Percentiles rank a stretch among this genome's conserved stretches.
Evolutionary conservation across 371 early-diverging fungal genomes (phyloP).

Genomic region (Haplosporangium sp.): DNA sequence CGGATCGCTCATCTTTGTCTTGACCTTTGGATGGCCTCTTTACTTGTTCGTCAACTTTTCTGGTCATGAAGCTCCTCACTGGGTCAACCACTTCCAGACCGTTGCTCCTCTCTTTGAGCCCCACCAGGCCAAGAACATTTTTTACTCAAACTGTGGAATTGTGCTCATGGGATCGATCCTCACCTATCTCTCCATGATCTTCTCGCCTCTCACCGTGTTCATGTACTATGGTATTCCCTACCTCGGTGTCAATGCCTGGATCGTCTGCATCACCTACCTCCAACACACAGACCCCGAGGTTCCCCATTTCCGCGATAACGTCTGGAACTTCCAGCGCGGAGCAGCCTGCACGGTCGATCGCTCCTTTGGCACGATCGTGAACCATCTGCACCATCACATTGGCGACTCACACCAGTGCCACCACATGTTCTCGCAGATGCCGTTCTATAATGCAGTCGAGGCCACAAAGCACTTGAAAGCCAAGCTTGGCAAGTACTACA

Average conservation of each 20-base stretch:
- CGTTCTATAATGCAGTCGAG: constrained; percentile 87
- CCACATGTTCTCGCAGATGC: constrained; percentile 90
- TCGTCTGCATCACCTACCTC: constrained; percentile 87
- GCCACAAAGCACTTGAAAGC: constrained; percentile 81
- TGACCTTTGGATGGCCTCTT: constrained; percentile 85
- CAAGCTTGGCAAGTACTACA: constrained; percentile 81
- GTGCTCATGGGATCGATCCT: constrained; percentile 62
- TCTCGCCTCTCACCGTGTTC: constrained; percentile 68
- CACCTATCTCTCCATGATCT: constrained; percentile 58
- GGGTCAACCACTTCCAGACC: constrained; percentile 87
- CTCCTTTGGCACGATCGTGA: constrained; percentile 80
- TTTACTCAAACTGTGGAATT: constrained; percentile 78
- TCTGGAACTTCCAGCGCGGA: constrained; percentile 88
- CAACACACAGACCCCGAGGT: constrained; percentile 87
- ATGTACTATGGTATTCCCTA: constrained; percentile 89
- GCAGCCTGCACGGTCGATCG: constrained; percentile 86
- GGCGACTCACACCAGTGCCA: constrained; percentile 89
- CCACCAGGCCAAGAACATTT: constrained; percentile 70
- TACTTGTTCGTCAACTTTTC: constrained; percentile 80
- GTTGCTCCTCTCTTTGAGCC: constrained; percentile 76
- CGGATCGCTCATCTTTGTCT: constrained; percentile 64
- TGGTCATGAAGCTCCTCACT: constrained; percentile 73
- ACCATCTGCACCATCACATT: constrained; percentile 84
- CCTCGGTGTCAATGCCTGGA: constrained; percentile 82
- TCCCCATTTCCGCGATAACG: constrained; percentile 81